These are phyloP conservation scores for Nicotiana undulata DNA, from an alignment of 257 asterid species.

Conservation along the genomic window DNA sequence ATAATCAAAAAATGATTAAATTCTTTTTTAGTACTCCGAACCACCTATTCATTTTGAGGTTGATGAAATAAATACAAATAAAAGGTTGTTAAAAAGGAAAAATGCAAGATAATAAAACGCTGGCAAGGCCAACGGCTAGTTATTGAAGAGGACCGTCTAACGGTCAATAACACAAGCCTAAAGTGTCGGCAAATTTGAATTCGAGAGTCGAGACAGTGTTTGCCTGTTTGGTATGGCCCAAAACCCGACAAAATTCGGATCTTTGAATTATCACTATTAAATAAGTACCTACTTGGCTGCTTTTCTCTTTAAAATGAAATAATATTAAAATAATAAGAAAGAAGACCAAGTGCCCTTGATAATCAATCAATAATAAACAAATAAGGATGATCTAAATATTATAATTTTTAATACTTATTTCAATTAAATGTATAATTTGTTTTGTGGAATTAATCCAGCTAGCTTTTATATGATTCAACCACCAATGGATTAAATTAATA, in stretches of 20 bases:
- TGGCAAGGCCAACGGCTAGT: slow-evolving; percentile 12
- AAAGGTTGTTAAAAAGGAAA: not conserved
- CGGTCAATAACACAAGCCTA: slow-evolving; percentile 2
- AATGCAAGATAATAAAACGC: not conserved
- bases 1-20: no score
- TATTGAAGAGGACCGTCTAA: not conserved
- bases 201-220: not conserved
- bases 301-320: not conserved
- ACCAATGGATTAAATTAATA: not conserved
- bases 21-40: not conserved
- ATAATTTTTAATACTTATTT: not conserved
- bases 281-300: not conserved
- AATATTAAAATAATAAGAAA: not conserved
- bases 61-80: not conserved
- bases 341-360: not conserved
- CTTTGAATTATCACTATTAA: not conserved
- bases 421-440: not conserved
- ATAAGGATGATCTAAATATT: not conserved
- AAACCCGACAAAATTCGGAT: not conserved
- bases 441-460: not conserved
- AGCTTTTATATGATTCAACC: not conserved
- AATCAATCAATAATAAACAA: not conserved
- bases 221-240: not conserved
- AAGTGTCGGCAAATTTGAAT: slow-evolving; percentile 10
- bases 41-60: not conserved